A percentile compares a stretch with the other conserved stretches of the same genome.
phyloP scores from a whole-genome alignment of 495 filamentous ascomycete genomes.

The Xylaria venustula region DNA sequence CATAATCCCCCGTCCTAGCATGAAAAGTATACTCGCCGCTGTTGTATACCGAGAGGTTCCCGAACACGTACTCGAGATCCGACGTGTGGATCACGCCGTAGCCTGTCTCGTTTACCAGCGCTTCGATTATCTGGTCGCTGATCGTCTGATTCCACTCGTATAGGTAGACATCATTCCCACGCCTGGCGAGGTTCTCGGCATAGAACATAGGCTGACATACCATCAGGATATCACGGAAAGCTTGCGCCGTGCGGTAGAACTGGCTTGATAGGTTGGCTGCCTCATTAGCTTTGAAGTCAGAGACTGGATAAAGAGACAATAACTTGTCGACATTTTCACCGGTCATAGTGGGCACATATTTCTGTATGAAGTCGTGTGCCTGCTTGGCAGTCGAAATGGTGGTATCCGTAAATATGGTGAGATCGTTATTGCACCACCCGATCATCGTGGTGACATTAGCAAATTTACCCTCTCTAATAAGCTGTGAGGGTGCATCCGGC shows the following conservation, averaged over 20 bases:
- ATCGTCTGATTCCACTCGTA: constrained; percentile 46
- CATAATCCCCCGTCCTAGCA: constrained; percentile 24
- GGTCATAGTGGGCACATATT: constrained; percentile 52
- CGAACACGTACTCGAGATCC: constrained; percentile 47
- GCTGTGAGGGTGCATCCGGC: constrained; percentile 35
- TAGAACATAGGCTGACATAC: constrained; percentile 45
- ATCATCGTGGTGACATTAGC: constrained; percentile 35
- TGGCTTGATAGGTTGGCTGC: constrained; percentile 33
- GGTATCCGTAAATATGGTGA: constrained; percentile 19
- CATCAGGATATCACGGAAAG: constrained; percentile 47
- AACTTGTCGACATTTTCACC: constrained; percentile 19
- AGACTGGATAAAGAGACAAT: constrained; percentile 38
- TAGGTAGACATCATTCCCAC: constrained; percentile 34
- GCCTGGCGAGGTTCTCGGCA: constrained; percentile 33
- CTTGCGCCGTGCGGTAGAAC: constrained; percentile 43
- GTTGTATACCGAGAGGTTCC: constrained; percentile 31
- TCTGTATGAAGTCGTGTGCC: constrained; percentile 53
- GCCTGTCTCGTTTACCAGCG: constrained; percentile 27
- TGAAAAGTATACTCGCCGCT: constrained; percentile 14
- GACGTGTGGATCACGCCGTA: constrained; percentile 43
- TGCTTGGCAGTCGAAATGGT: constrained; percentile 39
- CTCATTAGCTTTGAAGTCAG: constrained; percentile 31
- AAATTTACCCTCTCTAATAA: constrained; percentile 33
- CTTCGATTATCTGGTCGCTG: constrained; percentile 30
- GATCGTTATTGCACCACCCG: constrained; percentile 27